Evolutionary conservation across 768 basidiomycete species (phyloP).

Genomic region (Steccherinum ochraceum): DNA sequence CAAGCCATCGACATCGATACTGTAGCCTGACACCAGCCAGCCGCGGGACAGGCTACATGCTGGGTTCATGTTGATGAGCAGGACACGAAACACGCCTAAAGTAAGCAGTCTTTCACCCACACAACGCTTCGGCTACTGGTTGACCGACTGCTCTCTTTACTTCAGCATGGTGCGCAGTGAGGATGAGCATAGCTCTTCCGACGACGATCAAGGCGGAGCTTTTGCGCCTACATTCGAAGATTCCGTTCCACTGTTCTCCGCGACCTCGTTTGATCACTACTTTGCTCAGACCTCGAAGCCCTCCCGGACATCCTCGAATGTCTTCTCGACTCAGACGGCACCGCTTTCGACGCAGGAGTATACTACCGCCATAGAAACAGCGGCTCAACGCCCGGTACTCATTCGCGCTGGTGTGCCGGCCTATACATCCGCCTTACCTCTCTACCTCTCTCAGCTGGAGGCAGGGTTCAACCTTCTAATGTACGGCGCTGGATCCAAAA

Average conservation of each 20-base stretch:
- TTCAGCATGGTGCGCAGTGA: not conserved
- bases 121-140: too few species aligned
- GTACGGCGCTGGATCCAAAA: constrained; percentile 89
- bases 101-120: too few species aligned
- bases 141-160: too few species aligned
- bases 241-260: not conserved
- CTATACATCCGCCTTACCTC: constrained; percentile 38
- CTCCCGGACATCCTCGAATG: constrained; percentile 67
- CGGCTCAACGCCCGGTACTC: constrained; percentile 26
- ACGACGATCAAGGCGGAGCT: not conserved
- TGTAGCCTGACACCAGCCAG: too few species aligned
- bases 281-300: constrained; percentile 60
- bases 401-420: constrained; percentile 13
- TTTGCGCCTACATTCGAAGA: not conserved
- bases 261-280: constrained; percentile 79
- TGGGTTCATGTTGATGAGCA: too few species aligned
- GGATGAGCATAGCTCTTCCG: not conserved
- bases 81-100: too few species aligned
- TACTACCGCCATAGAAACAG: constrained; percentile 25
- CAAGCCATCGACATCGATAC: too few species aligned
- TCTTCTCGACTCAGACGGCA: constrained; percentile 70
- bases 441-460: constrained; percentile 64
- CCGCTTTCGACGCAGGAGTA: constrained; percentile 68
- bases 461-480: constrained; percentile 86
- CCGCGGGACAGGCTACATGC: too few species aligned